These are phyloP conservation scores for Taxillus chinensis DNA, from an alignment of 164 flowering plant genomes.

Conservation along the genomic window DNA sequence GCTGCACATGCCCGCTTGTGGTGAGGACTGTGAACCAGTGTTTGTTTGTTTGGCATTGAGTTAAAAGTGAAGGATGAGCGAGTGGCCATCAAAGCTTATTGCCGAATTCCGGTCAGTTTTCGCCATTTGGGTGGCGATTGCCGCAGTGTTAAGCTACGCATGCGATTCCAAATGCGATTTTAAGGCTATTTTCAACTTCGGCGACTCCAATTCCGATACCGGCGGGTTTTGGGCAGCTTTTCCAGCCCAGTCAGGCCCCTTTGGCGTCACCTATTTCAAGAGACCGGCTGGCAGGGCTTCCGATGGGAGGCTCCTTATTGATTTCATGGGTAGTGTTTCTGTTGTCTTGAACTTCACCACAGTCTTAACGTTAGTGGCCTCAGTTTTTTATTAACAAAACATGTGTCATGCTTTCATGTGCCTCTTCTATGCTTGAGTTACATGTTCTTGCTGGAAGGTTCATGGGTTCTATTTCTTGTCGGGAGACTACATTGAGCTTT, in stretches of 20 bases:
- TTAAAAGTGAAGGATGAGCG: no score
- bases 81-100: neutral
- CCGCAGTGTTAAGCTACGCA: constrained; percentile 8
- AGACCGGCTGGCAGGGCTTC: constrained; percentile 63
- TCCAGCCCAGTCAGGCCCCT: constrained; percentile 46
- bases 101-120: neutral
- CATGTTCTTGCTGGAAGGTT: no score
- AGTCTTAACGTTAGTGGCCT: neutral
- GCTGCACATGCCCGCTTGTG: no score
- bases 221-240: constrained; percentile 84
- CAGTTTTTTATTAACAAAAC: neutral
- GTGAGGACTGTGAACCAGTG: no score
- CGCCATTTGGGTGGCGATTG: constrained; percentile 8
- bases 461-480: no score
- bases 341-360: neutral
- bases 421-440: no score
- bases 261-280: constrained; percentile 68
- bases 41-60: no score
- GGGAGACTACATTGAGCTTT: no score
- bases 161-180: constrained; percentile 40
- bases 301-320: constrained; percentile 63
- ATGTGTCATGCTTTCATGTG: no score
- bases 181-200: constrained; percentile 71
- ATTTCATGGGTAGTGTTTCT: constrained; percentile 48
- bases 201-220: constrained; percentile 75